Percentiles rank a stretch among this genome's conserved stretches.
phyloP scores from a whole-genome alignment of 2,329 filamentous ascomycete genomes.

The Colletotrichum lentis region DNA sequence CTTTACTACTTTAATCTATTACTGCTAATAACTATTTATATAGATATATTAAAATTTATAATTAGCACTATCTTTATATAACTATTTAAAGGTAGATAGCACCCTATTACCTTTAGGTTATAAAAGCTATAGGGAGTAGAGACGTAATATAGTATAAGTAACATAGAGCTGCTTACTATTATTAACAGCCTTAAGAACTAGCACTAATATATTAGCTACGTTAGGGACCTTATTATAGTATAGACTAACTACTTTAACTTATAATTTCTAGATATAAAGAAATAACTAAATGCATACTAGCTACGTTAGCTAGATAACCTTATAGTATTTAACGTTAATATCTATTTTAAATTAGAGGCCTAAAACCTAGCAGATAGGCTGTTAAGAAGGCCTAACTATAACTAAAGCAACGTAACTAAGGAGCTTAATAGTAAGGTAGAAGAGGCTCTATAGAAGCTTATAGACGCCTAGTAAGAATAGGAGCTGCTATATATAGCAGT shows the following conservation, averaged over 20 bases:
- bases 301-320: background rate
- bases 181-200: background rate
- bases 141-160: background rate
- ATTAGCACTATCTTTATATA: background rate
- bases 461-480: too few relatives aligned
- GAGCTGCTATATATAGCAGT: too few relatives aligned
- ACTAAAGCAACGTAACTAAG: too few relatives aligned
- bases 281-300: background rate
- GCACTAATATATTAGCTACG: background rate
- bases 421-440: too few relatives aligned
- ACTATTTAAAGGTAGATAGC: background rate
- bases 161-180: background rate
- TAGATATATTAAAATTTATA: background rate
- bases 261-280: background rate
- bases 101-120: too few relatives aligned
- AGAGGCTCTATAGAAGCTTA: too few relatives aligned
- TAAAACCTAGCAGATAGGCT: background rate
- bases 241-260: too few relatives aligned
- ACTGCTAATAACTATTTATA: background rate
- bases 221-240: background rate
- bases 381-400: too few relatives aligned
- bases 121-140: background rate
- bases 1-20: background rate
- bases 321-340: background rate
- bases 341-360: background rate